A percentile compares a stretch with the other conserved stretches of the same genome.
Conservation (phyloP, 768 basidiomycete genomes). For the Terana coerulea region DNA sequence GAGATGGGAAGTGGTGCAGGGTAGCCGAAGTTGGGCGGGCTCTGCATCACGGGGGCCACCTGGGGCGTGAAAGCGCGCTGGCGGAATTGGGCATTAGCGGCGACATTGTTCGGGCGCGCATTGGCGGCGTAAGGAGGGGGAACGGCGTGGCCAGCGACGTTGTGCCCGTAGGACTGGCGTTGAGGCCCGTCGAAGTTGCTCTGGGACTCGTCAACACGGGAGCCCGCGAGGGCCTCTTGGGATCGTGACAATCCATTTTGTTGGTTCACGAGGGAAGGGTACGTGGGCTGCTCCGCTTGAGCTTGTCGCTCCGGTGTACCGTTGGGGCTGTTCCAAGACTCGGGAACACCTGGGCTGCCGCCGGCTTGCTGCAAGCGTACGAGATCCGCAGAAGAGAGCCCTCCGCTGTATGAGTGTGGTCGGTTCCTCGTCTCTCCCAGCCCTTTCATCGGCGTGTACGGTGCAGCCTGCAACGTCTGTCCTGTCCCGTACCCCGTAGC, state of each 20-base stretch:
- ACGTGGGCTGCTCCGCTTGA: constrained; percentile 38
- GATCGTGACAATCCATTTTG: constrained; percentile 43
- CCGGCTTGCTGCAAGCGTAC: constrained; percentile 72
- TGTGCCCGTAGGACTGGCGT: constrained; percentile 41
- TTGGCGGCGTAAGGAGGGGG: constrained; percentile 41
- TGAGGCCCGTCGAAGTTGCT: constrained; percentile 58
- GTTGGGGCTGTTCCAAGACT: constrained; percentile 25
- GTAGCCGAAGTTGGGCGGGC: constrained; percentile 44
- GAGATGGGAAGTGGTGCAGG: constrained; percentile 54
- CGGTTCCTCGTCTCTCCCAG: constrained; percentile 65
- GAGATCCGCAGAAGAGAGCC: constrained; percentile 68
- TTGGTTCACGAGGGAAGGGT: constrained; percentile 64
- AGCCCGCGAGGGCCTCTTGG: constrained; percentile 36
- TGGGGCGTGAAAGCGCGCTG: constrained; percentile 55
- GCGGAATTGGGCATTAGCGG: constrained; percentile 52
- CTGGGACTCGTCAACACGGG: constrained; percentile 31
- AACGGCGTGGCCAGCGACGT: constrained; percentile 29
- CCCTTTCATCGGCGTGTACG: constrained; percentile 49
- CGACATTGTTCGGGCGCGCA: constrained; percentile 47
- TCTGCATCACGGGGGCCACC: constrained; percentile 39
- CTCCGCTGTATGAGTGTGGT: constrained; percentile 80
- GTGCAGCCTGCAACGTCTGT: constrained; percentile 51
- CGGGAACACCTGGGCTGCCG: constrained; percentile 25
- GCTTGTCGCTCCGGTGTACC: constrained; percentile 27
- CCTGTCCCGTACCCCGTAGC: constrained; percentile 49